Conservation (phyloP, 1,284 basidiomycete species). For the Sanghuangporus baumii region DNA sequence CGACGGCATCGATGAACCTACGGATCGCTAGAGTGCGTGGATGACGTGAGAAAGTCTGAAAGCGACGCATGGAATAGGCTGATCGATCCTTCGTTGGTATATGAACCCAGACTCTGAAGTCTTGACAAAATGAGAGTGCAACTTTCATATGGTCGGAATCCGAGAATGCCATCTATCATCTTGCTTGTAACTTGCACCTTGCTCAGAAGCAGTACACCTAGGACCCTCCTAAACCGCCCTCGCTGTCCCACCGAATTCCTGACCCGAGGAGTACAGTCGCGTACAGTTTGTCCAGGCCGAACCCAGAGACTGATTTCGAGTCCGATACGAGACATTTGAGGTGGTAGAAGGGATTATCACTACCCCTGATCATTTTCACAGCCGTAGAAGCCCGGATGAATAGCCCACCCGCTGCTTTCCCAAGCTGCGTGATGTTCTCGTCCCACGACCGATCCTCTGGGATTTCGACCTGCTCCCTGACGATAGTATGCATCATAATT, state of each 20-base stretch:
- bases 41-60: background rate
- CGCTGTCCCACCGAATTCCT: background rate
- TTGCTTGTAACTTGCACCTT: too few species aligned
- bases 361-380: background rate
- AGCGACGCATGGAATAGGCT: background rate
- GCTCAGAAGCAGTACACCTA: background rate
- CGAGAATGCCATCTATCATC: too few species aligned
- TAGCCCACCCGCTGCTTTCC: background rate
- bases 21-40: background rate
- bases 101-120: too few species aligned
- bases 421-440: background rate
- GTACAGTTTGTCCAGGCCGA: background rate
- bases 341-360: background rate
- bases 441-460: background rate
- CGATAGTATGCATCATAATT: background rate
- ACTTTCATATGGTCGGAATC: too few species aligned
- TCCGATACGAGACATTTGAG: background rate
- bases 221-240: background rate
- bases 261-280: background rate
- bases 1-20: background rate
- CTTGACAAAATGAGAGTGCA: too few species aligned
- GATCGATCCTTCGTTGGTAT: background rate
- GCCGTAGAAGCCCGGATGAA: constrained; percentile 7
- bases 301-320: background rate
- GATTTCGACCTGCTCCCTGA: background rate